These are phyloP conservation scores for Erucastrum elatum DNA, from an alignment of 345 rosid species.

Conservation along the genomic window DNA sequence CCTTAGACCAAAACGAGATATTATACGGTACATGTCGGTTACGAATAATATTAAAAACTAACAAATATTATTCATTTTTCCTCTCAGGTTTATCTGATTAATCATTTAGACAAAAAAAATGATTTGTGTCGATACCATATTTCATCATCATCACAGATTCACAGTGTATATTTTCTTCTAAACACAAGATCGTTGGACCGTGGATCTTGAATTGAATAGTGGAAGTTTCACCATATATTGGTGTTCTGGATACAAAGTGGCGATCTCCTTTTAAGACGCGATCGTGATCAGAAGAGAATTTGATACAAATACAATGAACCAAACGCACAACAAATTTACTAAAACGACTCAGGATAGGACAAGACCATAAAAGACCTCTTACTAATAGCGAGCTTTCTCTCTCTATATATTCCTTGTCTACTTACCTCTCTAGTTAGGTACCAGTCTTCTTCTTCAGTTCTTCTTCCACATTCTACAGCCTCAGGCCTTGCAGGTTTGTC, in stretches of 20 bases:
- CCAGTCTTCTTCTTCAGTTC: constrained; percentile 24
- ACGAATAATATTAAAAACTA: neutral
- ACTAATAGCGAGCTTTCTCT: constrained; percentile 21
- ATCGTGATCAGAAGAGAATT: constrained; percentile 28
- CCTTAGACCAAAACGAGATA: no score
- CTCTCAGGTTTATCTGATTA: neutral
- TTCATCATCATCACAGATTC: neutral
- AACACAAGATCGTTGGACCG: neutral
- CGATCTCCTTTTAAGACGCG: constrained; percentile 17
- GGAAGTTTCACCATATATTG: constrained; percentile 12
- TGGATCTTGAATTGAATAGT: constrained; percentile 18
- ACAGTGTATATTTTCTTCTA: neutral
- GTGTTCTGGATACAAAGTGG: constrained; percentile 14
- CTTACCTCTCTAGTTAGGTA: constrained; percentile 37
- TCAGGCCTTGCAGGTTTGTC: constrained; percentile 49
- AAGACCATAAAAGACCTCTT: constrained; percentile 23
- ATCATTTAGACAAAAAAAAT: neutral
- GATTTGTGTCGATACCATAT: neutral
- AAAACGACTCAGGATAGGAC: constrained; percentile 10
- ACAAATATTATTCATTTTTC: neutral
- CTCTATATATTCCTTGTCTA: constrained; percentile 33
- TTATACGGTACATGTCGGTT: neutral
- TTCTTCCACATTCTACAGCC: constrained; percentile 50
- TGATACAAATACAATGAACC: constrained; percentile 23
- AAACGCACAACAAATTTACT: constrained; percentile 21